These are phyloP conservation scores for Purshia tridentata DNA, from an alignment of 306 rosid species.

Conservation along the genomic window DNA sequence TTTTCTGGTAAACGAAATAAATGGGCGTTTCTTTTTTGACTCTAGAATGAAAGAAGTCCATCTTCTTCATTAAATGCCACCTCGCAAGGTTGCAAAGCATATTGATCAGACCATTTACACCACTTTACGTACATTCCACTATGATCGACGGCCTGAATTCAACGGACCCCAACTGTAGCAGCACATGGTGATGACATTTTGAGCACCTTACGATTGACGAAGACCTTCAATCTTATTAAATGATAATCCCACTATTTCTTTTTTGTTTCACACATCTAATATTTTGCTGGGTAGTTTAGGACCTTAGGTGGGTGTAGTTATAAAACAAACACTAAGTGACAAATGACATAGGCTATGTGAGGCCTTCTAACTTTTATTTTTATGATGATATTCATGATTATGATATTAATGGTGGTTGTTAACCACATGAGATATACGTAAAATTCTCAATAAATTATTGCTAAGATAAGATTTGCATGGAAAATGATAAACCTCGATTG, in stretches of 20 bases:
- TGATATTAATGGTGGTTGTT: conserved; percentile 7
- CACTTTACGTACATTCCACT: too few relatives aligned
- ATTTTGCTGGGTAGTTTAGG: background rate
- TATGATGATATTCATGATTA: background rate
- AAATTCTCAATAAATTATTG: conserved; percentile 11
- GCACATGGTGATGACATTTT: conserved; percentile 56
- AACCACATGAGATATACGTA: background rate
- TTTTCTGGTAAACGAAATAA: conserved; percentile 31
- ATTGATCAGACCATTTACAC: too few relatives aligned
- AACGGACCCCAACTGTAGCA: background rate
- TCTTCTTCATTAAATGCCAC: conserved; percentile 10
- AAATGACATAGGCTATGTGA: background rate
- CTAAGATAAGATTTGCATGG: conserved; percentile 48
- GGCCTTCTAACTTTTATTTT: background rate
- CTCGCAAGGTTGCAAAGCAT: background rate
- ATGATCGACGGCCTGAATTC: background rate
- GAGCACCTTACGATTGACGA: background rate
- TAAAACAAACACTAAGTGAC: background rate
- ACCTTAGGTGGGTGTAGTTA: background rate
- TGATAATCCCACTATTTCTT: background rate
- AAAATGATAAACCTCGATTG: conserved; percentile 47
- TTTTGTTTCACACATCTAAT: background rate
- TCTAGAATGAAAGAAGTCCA: conserved; percentile 18
- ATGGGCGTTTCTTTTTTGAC: conserved; percentile 17
- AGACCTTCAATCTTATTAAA: background rate